Evolutionary conservation across 2,329 filamentous ascomycete species (phyloP).

Genomic region (Leptoxyphium fumago): DNA sequence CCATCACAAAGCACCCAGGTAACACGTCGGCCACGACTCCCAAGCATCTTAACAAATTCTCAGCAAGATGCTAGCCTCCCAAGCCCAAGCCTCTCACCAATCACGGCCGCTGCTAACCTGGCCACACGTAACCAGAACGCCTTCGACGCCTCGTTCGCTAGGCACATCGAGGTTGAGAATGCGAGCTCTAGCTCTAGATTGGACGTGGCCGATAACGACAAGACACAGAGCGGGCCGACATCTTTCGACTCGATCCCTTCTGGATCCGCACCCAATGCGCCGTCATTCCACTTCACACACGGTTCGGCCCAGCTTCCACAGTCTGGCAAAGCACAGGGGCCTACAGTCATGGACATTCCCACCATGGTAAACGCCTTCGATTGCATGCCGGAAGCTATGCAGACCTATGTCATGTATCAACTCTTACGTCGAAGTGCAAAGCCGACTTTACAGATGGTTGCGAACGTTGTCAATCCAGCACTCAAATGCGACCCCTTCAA

Average conservation of each 20-base stretch:
- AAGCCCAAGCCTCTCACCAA: constrained; percentile 83
- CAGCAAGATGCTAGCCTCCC: constrained; percentile 84
- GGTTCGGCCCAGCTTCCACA: constrained; percentile 4
- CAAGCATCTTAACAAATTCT: constrained; percentile 51
- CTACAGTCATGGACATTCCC: constrained; percentile 58
- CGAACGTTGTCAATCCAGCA: constrained; percentile 81
- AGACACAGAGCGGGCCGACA: constrained; percentile 9
- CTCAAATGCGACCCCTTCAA: constrained; percentile 87
- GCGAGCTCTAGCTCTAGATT: constrained; percentile 18
- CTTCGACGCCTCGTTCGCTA: constrained; percentile 19
- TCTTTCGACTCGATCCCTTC: constrained; percentile 12
- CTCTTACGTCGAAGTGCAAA: constrained; percentile 77
- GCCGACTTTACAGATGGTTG: constrained; percentile 76
- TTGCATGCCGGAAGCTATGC: constrained; percentile 76
- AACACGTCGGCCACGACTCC: constrained; percentile 18
- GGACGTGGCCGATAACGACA: constrained; percentile 18
- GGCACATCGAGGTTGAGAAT: constrained; percentile 17
- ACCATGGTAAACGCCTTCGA: constrained; percentile 82
- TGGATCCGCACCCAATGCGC: constrained; percentile 1
- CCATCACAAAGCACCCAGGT: constrained; percentile 2
- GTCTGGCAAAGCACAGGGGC: constrained; percentile 3
- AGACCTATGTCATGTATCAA: constrained; percentile 94
- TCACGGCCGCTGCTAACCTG: constrained; percentile 60
- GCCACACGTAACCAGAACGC: constrained; percentile 18
- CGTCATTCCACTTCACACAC: constrained; percentile 6